A percentile compares a stretch with the other conserved stretches of the same genome.
phyloP scores from a whole-genome alignment of 257 asterid species.

The Primulina huaijiensis region DNA sequence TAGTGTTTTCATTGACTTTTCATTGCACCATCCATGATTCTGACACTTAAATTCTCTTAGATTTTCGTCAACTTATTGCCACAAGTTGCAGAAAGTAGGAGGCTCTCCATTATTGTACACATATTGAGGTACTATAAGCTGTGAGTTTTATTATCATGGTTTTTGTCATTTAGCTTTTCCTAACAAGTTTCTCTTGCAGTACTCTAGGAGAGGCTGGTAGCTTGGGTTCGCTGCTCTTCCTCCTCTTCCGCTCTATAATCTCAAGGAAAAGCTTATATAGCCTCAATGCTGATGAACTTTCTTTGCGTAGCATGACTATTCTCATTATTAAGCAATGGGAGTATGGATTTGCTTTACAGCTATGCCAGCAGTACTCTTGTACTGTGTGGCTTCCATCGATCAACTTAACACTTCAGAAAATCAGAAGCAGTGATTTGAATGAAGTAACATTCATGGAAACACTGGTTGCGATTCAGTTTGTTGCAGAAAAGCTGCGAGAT shows the following conservation, averaged over 20 bases:
- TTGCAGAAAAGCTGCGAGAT: constrained; percentile 68
- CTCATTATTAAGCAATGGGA: constrained; percentile 62
- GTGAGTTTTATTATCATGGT: constrained; percentile 15
- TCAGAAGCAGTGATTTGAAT: constrained; percentile 36
- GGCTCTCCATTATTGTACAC: constrained; percentile 56
- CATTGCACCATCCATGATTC: constrained; percentile 15
- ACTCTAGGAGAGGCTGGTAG: constrained; percentile 71
- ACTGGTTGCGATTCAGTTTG: constrained; percentile 55
- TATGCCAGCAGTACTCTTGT: constrained; percentile 75
- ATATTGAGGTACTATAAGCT: constrained; percentile 56
- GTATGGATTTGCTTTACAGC: constrained; percentile 62
- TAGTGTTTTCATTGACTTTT: constrained; percentile 10
- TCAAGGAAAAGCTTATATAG: constrained; percentile 42
- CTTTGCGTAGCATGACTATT: constrained; percentile 39
- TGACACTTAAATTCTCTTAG: constrained; percentile 38
- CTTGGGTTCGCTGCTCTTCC: constrained; percentile 71
- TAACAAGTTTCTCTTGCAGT: constrained; percentile 58
- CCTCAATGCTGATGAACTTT: constrained; percentile 33
- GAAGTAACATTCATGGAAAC: constrained; percentile 50
- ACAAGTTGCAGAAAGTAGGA: constrained; percentile 65
- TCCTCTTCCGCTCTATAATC: constrained; percentile 62
- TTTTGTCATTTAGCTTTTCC: constrained; percentile 22
- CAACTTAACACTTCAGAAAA: constrained; percentile 54
- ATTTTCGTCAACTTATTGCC: constrained; percentile 77
- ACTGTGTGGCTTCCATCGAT: constrained; percentile 79